Evolutionary conservation across 2,329 filamentous ascomycete genomes (phyloP).

Genomic region (Xylaria sp.): DNA sequence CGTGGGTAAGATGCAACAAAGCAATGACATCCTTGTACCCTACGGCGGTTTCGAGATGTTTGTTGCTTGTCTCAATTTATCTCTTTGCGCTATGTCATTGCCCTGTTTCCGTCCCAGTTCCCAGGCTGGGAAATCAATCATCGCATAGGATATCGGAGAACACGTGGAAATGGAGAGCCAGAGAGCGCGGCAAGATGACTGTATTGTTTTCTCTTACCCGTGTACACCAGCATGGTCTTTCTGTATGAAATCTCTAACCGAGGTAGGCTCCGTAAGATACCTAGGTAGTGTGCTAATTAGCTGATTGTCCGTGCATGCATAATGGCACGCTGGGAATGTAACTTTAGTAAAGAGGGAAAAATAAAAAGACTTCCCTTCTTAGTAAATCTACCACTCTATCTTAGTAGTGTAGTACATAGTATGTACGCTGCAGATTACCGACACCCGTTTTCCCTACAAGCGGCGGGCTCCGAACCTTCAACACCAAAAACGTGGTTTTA

Average conservation of each 20-base stretch:
- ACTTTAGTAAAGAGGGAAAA: not conserved
- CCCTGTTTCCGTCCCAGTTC: not conserved
- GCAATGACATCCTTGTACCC: slow-evolving; percentile 7
- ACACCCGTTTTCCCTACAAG: not conserved
- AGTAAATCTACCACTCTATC: slow-evolving; percentile 8
- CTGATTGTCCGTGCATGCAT: slow-evolving; percentile 18
- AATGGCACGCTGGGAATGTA: not conserved
- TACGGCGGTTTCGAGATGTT: slow-evolving; percentile 10
- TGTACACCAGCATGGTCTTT: slow-evolving; percentile 13
- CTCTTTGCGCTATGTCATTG: not conserved
- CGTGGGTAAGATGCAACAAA: slow-evolving; percentile 20
- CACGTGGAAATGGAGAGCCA: not conserved
- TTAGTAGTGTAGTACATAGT: not conserved
- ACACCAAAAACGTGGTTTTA: slow-evolving; percentile 32
- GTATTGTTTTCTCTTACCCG: not conserved
- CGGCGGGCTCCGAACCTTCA: slow-evolving; percentile 31
- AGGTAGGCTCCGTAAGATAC: not conserved
- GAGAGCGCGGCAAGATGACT: no score
- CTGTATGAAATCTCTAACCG: slow-evolving; percentile 5
- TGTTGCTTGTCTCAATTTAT: slow-evolving; percentile 4
- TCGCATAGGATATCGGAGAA: not conserved
- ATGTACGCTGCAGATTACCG: not conserved
- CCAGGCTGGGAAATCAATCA: not conserved
- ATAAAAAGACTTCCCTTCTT: not conserved
- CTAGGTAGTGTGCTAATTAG: slow-evolving; percentile 20